A percentile compares a stretch with the other conserved stretches of the same genome.
These are phyloP conservation scores for Pseudogymnoascus sp. DNA, from an alignment of 2,329 filamentous ascomycete genomes.

Conservation along the genomic window DNA sequence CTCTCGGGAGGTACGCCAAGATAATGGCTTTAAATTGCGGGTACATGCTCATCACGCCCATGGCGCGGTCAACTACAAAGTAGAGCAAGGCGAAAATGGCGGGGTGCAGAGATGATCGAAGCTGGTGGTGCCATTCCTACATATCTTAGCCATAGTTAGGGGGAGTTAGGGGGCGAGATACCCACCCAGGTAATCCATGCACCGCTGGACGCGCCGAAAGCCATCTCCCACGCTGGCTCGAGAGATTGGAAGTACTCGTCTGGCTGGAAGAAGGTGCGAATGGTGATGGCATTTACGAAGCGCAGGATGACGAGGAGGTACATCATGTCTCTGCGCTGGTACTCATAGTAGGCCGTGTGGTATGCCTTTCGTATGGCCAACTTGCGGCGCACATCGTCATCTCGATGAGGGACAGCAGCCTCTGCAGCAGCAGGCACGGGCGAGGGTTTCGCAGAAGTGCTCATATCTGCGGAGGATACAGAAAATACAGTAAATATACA, in stretches of 20 bases:
- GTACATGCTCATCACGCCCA: conserved; percentile 46
- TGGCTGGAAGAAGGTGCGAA: conserved; percentile 92
- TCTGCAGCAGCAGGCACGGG: not conserved
- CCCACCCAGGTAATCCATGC: conserved; percentile 95
- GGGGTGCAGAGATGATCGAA: conserved; percentile 90
- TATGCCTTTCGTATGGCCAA: not conserved
- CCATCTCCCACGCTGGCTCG: conserved; percentile 86
- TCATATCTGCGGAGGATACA: not conserved
- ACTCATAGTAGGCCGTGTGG: not conserved
- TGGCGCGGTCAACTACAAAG: conserved; percentile 49
- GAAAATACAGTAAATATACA: not conserved
- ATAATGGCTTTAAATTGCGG: conserved; percentile 54
- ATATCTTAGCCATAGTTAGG: conserved; percentile 1
- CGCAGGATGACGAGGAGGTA: conserved; percentile 56
- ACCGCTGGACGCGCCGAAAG: conserved; percentile 68
- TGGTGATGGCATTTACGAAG: conserved; percentile 67
- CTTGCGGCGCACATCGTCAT: not conserved
- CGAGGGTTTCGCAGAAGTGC: not conserved
- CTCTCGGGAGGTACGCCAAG: conserved; percentile 65
- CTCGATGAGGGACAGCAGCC: not conserved
- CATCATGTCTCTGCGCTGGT: conserved; percentile 20
- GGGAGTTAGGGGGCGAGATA: conserved; percentile 16
- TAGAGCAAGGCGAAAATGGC: conserved; percentile 75
- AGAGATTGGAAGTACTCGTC: conserved; percentile 96
- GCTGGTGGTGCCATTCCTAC: conserved; percentile 85